These are phyloP conservation scores for Ambrosia artemisiifolia DNA, from an alignment of 129 eudicot species.

Conservation along the genomic window DNA sequence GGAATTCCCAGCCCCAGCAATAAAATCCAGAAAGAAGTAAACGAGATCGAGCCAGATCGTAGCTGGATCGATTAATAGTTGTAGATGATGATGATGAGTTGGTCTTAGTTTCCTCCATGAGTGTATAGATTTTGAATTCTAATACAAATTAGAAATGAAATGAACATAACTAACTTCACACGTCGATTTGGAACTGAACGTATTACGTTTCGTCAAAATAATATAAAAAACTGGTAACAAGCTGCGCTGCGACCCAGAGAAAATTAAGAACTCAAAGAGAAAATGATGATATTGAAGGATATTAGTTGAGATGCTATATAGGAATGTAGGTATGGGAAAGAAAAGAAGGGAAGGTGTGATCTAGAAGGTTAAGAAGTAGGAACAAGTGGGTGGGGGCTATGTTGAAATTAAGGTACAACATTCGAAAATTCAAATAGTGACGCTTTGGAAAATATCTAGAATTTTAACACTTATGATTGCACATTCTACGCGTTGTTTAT, in stretches of 20 bases:
- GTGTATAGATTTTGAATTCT: slow-evolving; percentile 19
- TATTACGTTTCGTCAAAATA: too few species aligned
- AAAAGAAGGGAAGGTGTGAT: slow-evolving; percentile 3
- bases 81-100: background rate
- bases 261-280: background rate
- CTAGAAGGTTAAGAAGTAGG: slow-evolving; percentile 19
- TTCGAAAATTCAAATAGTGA: background rate
- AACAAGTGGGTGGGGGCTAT: slow-evolving; percentile 26
- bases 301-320: slow-evolving; percentile 7
- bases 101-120: slow-evolving; percentile 40
- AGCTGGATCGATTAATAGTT: slow-evolving; percentile 17
- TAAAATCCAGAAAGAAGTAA: slow-evolving; percentile 73
- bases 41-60: slow-evolving; percentile 48
- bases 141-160: slow-evolving; percentile 14
- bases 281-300: background rate
- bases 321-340: background rate
- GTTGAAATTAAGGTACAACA: background rate
- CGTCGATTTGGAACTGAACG: background rate
- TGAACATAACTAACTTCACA: slow-evolving; percentile 43
- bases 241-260: background rate
- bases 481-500: too few species aligned
- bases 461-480: too few species aligned
- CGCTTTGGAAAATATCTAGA: too few species aligned
- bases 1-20: slow-evolving; percentile 90
- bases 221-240: too few species aligned